Conservation (phyloP, 1,284 basidiomycete genomes). For the Rhodotorula mucilaginosa region DNA sequence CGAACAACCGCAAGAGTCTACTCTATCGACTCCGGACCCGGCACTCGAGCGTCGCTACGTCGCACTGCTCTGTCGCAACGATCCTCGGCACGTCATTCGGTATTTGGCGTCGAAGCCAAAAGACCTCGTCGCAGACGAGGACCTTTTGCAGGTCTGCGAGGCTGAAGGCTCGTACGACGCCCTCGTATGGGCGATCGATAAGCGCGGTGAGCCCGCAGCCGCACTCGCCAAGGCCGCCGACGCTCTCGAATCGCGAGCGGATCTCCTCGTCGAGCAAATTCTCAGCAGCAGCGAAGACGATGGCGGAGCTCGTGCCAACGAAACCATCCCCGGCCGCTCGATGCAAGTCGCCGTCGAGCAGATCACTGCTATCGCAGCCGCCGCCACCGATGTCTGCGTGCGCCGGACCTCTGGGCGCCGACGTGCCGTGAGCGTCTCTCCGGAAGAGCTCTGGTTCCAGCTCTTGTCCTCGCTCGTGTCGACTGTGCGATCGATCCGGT, state of each 20-base stretch:
- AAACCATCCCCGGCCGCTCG: slow-evolving; percentile 30
- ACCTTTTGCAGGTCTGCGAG: slow-evolving; percentile 66
- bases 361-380: slow-evolving; percentile 53
- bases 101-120: slow-evolving; percentile 56
- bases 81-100: slow-evolving; percentile 64
- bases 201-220: slow-evolving; percentile 60
- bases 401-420: slow-evolving; percentile 18
- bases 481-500: slow-evolving; percentile 7
- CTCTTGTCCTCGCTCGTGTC: slow-evolving; percentile 61
- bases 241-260: slow-evolving; percentile 55
- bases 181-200: slow-evolving; percentile 77
- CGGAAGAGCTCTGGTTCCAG: slow-evolving; percentile 88
- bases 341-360: slow-evolving; percentile 25
- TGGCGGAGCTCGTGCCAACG: background rate
- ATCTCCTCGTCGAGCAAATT: slow-evolving; percentile 56
- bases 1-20: slow-evolving; percentile 46
- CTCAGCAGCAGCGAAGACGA: slow-evolving; percentile 39
- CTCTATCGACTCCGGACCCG: slow-evolving; percentile 43
- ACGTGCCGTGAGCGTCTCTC: slow-evolving; percentile 50
- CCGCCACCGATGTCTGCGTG: slow-evolving; percentile 41
- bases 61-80: slow-evolving; percentile 67
- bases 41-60: slow-evolving; percentile 65
- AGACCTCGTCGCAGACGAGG: slow-evolving; percentile 61
- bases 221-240: slow-evolving; percentile 67
- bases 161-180: slow-evolving; percentile 66